A percentile compares a stretch with the other conserved stretches of the same genome.
Evolutionary conservation across 163 green algal genomes (phyloP).

Genomic region (Chlorella variabilis): DNA sequence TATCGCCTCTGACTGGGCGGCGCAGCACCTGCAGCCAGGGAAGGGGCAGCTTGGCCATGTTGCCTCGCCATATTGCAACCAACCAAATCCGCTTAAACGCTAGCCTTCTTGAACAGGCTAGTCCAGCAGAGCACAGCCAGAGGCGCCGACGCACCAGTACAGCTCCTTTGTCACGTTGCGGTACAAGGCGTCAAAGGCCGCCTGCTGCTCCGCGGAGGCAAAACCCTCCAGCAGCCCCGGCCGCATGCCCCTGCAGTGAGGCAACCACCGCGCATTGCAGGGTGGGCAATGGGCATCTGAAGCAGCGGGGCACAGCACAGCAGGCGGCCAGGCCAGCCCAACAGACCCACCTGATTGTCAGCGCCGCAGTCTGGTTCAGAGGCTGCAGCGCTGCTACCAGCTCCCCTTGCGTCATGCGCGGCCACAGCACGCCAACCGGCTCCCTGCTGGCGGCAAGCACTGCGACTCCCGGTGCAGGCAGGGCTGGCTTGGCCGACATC

Average conservation of each 20-base stretch:
- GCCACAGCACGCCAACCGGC: background rate
- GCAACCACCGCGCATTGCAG: background rate
- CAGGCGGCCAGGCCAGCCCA: background rate
- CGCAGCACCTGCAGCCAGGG: background rate
- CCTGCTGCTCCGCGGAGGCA: background rate
- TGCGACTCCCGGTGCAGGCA: background rate
- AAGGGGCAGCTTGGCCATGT: no score
- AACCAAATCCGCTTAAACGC: no score
- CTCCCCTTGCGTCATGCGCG: background rate
- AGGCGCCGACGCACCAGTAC: background rate
- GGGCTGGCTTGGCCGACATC: background rate
- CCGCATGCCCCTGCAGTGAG: constrained; percentile 22
- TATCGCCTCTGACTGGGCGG: background rate
- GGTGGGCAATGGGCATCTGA: background rate
- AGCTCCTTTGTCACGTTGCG: constrained; percentile 11
- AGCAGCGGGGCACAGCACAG: no score
- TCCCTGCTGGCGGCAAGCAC: background rate
- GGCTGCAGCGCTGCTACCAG: background rate
- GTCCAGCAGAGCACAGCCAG: no score
- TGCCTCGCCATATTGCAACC: no score
- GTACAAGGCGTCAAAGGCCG: constrained; percentile 1
- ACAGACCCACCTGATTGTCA: background rate
- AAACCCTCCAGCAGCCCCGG: constrained; percentile 17
- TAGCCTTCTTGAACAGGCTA: no score
- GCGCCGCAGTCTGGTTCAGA: background rate